Evolutionary conservation across 2,329 filamentous ascomycete genomes (phyloP), one percentile per base, ranked within the genome.

Genomic region (Neurospora crassa): DNA sequence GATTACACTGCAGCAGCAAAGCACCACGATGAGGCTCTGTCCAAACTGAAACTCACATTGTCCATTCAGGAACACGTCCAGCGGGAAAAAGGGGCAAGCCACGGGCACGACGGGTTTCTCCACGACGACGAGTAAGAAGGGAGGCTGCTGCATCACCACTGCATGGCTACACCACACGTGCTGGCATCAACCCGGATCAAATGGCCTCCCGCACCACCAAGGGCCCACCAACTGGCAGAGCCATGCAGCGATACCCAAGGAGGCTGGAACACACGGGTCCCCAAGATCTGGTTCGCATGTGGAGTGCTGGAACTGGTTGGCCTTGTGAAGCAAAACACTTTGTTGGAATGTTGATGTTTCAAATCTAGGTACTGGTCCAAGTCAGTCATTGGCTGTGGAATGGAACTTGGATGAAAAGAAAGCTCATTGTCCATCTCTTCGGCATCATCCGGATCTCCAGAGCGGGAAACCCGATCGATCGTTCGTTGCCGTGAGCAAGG

Each of bases 221-320:
- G 24, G 59, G n/a, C 42, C 53, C 37, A 34, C 69, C 67, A 73
- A 24, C 53, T 68, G 68, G 71, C 68, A 40, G 16, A 69, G 24
- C 43, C 37, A 40, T 68, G 67, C 67, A 68, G 12, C 67, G 53
- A 63, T 63, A 63, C 53, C 53, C 53, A 63, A 63, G 53, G 24
- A 5, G 47, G 53, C 47, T 16, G 47, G 47, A 40, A 67, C n/a
- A 20, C 45, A 29, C 45, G 45, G 7, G 11, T 70, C 24, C 69
- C 45, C 43, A 70, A 59, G 37, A 40, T 40, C 20, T 37, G 69
- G 53, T 63, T 63, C 53, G 53, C 53, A 63, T 63, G 53, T 63
- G 53, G 53, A 63, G 53, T 63, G 53, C 53, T 63, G 53, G 53
- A 63, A 63, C 29, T 63, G 53, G 53, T 63, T 63, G 47, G 12